Evolutionary conservation across 2,329 filamentous ascomycete species (phyloP), one percentile per base, ranked within the genome.

Genomic region (Blumeria hordei): DNA sequence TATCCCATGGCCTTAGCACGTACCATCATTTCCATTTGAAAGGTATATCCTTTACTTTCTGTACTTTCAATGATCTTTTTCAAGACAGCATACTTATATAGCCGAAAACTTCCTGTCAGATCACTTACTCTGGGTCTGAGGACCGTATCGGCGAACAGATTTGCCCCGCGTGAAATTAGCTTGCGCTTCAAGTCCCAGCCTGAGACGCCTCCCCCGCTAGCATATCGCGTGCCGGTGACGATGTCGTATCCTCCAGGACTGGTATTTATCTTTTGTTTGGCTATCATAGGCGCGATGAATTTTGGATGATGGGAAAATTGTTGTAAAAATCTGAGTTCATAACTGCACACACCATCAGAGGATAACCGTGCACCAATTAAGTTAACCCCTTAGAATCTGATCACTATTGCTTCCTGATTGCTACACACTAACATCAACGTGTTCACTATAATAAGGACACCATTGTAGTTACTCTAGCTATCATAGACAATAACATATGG

Each of bases 1-100:
- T 79, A 94, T 0, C 92, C 90, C 85, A 95, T 88, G 14, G 84
- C 85, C 78, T 95, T 95, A 36, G 92, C 92, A 58, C 88, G 77
- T 8, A 96, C 90, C 82, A 95, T 96, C 80, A 98, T 84, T 75
- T 95, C 90, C 92, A 98, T 98, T 78, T 98, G 92, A 75, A 98
- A 98, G 43, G 85, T 90, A 69, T 96, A 98, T 2, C 92, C 92
- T 72, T 96, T 94, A 67, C 86, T 92, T 74, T 95, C 83, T 8
- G 88, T 95, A 69, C 77, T 86, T 65, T 76, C 73, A 63, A 98
- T 95, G 57, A 94, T 87, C 74, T 86, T 88, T 68, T 94, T 78
- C 65, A 98, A 70, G 58, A 94, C 86, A 57, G 74, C 72, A 71
- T 83, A 88, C 80, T 94, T 96, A 70, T 98, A 98, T 67, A 98